Conservation (phyloP, 1,284 basidiomycete genomes). For the Apiotrichum mycotoxinovorans region DNA sequence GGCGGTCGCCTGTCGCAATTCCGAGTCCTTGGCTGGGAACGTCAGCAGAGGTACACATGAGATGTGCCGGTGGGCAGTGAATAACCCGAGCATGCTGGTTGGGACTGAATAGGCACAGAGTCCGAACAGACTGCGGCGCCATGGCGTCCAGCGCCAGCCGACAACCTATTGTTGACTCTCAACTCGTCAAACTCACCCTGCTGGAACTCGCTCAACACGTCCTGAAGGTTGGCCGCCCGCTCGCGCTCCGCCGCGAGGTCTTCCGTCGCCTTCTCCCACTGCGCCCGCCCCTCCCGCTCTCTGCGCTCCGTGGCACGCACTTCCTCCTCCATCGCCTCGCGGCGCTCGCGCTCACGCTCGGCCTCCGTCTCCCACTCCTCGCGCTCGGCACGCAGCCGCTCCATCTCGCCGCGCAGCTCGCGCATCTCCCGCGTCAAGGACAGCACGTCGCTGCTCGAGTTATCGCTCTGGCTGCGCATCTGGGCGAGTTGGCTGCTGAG, state of each 20-base stretch:
- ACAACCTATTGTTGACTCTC: too few relatives aligned
- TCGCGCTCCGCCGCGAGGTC: conserved; percentile 68
- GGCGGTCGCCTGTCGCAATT: conserved; percentile 66
- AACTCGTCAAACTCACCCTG: conserved; percentile 57
- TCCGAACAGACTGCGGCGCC: too few relatives aligned
- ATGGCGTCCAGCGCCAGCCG: too few relatives aligned
- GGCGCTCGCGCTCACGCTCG: conserved; percentile 66
- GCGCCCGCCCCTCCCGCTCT: conserved; percentile 62
- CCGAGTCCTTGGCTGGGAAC: conserved; percentile 54
- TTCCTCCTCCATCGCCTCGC: conserved; percentile 63
- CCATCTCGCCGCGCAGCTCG: conserved; percentile 75
- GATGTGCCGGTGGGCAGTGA: not conserved
- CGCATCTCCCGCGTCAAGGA: conserved; percentile 74
- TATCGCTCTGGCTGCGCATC: conserved; percentile 51
- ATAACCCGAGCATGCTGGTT: too few relatives aligned
- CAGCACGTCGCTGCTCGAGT: conserved; percentile 64
- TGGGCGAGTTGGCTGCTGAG: conserved; percentile 65
- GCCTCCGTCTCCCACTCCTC: conserved; percentile 83
- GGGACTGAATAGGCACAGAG: too few relatives aligned
- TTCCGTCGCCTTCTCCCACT: conserved; percentile 56
- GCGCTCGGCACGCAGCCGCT: conserved; percentile 73
- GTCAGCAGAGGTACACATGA: conserved; percentile 6
- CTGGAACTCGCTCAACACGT: conserved; percentile 93
- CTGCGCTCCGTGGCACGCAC: conserved; percentile 63
- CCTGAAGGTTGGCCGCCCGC: conserved; percentile 78